These are phyloP conservation scores for Fusarium tjaetaba DNA, from an alignment of 2,329 filamentous ascomycete species.

Conservation along the genomic window DNA sequence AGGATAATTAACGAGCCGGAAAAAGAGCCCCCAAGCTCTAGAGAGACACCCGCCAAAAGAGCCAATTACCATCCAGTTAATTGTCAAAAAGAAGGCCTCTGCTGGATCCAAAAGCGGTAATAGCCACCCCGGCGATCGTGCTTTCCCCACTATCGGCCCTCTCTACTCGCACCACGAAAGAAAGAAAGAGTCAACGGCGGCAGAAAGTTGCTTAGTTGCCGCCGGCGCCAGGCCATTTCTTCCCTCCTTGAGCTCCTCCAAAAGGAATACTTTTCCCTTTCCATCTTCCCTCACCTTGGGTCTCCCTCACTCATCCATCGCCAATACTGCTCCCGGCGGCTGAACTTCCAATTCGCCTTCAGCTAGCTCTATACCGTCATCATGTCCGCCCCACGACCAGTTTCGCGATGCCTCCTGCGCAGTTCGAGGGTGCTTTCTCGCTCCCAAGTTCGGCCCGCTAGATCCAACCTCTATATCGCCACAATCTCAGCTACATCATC, in stretches of 20 bases:
- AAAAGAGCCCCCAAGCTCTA: conserved; percentile 1
- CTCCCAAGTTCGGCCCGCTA: conserved; percentile 43
- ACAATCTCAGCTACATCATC: conserved; percentile 30
- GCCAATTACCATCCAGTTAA: conserved; percentile 39
- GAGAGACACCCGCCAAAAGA: conserved; percentile 17
- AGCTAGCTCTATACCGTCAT: conserved; percentile 4
- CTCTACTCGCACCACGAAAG: conserved; percentile 15
- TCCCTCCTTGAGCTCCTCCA: conserved; percentile 7
- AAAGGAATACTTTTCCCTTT: neutral
- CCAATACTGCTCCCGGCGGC: conserved; percentile 30
- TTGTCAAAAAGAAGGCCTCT: conserved; percentile 32
- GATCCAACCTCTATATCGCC: conserved; percentile 36
- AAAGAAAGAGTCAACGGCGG: conserved; percentile 20
- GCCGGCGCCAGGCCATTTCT: conserved; percentile 15
- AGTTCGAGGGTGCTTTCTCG: conserved; percentile 48
- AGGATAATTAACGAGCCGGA: neutral
- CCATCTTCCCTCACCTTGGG: neutral
- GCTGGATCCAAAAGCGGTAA: conserved; percentile 6
- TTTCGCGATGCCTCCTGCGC: conserved; percentile 54
- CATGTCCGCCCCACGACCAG: conserved; percentile 52
- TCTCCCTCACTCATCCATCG: neutral
- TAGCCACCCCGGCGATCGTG: conserved; percentile 15
- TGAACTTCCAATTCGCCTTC: conserved; percentile 34
- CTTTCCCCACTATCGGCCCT: conserved; percentile 18
- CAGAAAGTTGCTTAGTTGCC: conserved; percentile 36